phyloP scores from a whole-genome alignment of 768 basidiomycete species.

The Suillus cothurnatus region DNA sequence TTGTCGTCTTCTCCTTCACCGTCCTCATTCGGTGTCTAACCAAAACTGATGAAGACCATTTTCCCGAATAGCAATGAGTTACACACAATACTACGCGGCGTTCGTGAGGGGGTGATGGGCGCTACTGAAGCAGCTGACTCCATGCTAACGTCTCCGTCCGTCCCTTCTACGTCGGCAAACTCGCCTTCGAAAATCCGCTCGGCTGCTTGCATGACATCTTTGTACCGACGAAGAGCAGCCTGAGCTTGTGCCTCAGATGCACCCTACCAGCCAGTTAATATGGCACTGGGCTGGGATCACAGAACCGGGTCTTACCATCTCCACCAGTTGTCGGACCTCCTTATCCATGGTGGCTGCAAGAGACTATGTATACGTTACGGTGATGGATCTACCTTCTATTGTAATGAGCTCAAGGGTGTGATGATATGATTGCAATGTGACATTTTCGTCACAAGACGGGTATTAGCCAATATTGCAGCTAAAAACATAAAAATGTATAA shows the following conservation, averaged over 20 bases:
- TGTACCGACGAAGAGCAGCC: conserved; percentile 78
- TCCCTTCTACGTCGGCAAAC: conserved; percentile 68
- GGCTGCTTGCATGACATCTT: conserved; percentile 92
- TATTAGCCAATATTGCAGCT: conserved; percentile 3
- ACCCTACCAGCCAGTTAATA: conserved; percentile 52
- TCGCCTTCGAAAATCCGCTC: conserved; percentile 84
- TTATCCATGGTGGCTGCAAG: conserved; percentile 44
- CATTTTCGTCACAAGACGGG: conserved; percentile 1
- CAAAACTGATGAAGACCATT: conserved; percentile 7
- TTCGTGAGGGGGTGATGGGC: conserved; percentile 31
- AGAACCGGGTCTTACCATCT: conserved; percentile 45
- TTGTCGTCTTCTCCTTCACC: conserved; percentile 50
- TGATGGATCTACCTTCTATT: conserved; percentile 13
- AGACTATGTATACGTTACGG: background rate
- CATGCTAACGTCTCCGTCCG: conserved; percentile 55
- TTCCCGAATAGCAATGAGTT: background rate
- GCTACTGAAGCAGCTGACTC: conserved; percentile 25
- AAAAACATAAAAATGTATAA: conserved; percentile 20
- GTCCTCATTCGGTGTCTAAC: conserved; percentile 59
- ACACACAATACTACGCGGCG: conserved; percentile 28
- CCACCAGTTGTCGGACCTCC: conserved; percentile 62
- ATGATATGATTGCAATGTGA: conserved; percentile 1
- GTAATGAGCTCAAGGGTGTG: background rate
- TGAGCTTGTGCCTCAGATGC: conserved; percentile 80
- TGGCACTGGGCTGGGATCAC: background rate